Evolutionary conservation across 164 flowering plant genomes (phyloP).

Genomic region (Euptelea pleiosperma): DNA sequence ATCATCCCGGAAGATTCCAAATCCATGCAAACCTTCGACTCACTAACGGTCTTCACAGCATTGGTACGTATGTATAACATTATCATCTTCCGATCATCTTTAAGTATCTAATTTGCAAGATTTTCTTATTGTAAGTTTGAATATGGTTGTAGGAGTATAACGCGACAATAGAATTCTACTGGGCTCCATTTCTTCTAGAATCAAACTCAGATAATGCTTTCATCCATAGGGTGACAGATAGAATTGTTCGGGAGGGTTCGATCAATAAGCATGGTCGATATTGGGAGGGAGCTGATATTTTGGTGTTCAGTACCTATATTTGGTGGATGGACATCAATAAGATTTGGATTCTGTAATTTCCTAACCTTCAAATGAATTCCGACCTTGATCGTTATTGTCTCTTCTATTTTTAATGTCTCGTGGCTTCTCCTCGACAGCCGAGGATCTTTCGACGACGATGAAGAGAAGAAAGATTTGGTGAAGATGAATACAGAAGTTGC

Average conservation of each 20-base stretch:
- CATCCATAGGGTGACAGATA: conserved; percentile 53
- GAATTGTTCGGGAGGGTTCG: conserved; percentile 67
- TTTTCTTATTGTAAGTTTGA: not conserved
- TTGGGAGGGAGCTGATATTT: conserved; percentile 66
- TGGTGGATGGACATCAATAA: conserved; percentile 83
- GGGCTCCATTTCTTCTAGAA: conserved; percentile 96
- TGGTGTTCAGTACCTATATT: conserved; percentile 71
- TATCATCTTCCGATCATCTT: too few species aligned
- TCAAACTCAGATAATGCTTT: conserved; percentile 75
- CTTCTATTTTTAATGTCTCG: not conserved
- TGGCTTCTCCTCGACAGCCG: conserved; percentile 24
- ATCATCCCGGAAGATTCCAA: conserved; percentile 59
- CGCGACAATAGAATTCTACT: conserved; percentile 91
- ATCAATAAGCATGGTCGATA: conserved; percentile 57
- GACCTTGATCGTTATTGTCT: too few species aligned
- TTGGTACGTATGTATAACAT: conserved; percentile 59
- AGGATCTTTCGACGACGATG: conserved; percentile 62
- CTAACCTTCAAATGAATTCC: not conserved
- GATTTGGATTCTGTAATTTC: conserved; percentile 55
- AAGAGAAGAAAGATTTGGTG: conserved; percentile 39
- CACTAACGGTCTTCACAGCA: conserved; percentile 71
- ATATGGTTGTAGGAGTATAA: conserved; percentile 56
- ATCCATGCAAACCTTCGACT: conserved; percentile 67
- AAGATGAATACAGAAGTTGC: conserved; percentile 59
- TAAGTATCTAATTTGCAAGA: not conserved